These are phyloP conservation scores for Rhynchosporium graminicola DNA, from an alignment of 2,329 filamentous ascomycete species.

Conservation along the genomic window DNA sequence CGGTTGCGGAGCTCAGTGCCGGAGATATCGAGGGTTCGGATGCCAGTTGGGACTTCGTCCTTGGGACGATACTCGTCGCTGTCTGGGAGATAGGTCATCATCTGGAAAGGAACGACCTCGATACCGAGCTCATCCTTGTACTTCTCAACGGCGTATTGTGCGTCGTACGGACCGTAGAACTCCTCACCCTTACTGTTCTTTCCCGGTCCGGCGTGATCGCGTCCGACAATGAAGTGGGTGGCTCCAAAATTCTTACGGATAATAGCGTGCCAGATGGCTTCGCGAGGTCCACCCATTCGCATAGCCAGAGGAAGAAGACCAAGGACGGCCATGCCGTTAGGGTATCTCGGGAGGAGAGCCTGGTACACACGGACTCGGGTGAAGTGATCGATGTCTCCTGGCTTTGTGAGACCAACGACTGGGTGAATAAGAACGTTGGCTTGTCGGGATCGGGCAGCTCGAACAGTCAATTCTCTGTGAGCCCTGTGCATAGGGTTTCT, in stretches of 20 bases:
- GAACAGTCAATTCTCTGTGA: conserved; percentile 95
- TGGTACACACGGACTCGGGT: conserved; percentile 98
- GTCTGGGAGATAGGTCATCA: conserved; percentile 99
- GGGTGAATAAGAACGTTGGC: conserved; percentile 99
- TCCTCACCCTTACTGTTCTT: conserved; percentile 98
- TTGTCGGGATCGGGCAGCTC: conserved; percentile 91
- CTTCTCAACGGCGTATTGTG: conserved; percentile 93
- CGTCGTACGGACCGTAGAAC: conserved; percentile 98
- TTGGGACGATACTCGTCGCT: conserved; percentile 93
- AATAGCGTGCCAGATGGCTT: conserved; percentile 99
- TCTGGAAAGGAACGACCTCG: conserved; percentile 98
- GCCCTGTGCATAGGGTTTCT: conserved; percentile 99
- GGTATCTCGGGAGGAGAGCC: conserved; percentile 92
- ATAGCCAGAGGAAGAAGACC: conserved; percentile 94
- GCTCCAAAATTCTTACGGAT: conserved; percentile 99
- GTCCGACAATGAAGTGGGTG: conserved; percentile 98
- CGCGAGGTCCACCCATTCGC: conserved; percentile 97
- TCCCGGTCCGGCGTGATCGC: conserved; percentile 95
- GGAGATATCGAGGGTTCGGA: conserved; percentile 85
- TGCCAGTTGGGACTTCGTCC: conserved; percentile 81
- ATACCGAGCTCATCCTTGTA: conserved; percentile 96
- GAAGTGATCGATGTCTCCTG: conserved; percentile 99
- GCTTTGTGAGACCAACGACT: conserved; percentile 97
- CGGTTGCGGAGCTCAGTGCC: conserved; percentile 89
- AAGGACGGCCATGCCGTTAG: conserved; percentile 97